Evolutionary conservation across 352 stramenopile species (phyloP).

Genomic region (Pythium myriotylum): DNA sequence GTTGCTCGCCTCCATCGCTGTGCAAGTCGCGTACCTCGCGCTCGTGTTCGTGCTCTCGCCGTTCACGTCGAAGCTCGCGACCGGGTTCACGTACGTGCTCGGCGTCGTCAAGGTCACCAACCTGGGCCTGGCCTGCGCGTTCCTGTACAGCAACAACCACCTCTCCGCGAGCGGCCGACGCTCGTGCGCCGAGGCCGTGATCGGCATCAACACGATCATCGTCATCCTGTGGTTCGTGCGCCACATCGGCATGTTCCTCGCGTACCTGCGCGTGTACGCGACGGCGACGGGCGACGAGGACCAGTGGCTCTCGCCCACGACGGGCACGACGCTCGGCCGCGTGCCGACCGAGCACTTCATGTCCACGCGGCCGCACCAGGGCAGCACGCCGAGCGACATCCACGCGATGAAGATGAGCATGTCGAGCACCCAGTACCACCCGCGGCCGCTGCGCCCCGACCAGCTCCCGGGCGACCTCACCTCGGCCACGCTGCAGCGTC

Average conservation of each 20-base stretch:
- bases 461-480: constrained; percentile 8
- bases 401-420: constrained; percentile 3
- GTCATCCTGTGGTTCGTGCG: constrained; percentile 30
- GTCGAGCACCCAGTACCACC: background rate
- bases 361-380: constrained; percentile 4
- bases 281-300: constrained; percentile 30
- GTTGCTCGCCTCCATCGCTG: constrained; percentile 45
- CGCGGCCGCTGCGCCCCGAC: constrained; percentile 2
- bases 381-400: constrained; percentile 1
- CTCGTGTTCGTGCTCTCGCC: constrained; percentile 24
- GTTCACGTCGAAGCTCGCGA: constrained; percentile 50
- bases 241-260: constrained; percentile 41
- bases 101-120: constrained; percentile 61
- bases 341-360: constrained; percentile 17
- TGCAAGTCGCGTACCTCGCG: constrained; percentile 56
- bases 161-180: constrained; percentile 44
- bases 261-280: constrained; percentile 60
- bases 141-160: constrained; percentile 63
- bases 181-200: constrained; percentile 51
- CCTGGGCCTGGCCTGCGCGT: constrained; percentile 53
- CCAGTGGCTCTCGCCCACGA: constrained; percentile 22
- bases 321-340: background rate
- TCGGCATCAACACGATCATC: constrained; percentile 51
- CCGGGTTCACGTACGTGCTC: constrained; percentile 55
- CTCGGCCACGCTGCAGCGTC: constrained; percentile 14